These are phyloP conservation scores for Litchi chinensis DNA, from an alignment of 345 rosid genomes.

Conservation along the genomic window DNA sequence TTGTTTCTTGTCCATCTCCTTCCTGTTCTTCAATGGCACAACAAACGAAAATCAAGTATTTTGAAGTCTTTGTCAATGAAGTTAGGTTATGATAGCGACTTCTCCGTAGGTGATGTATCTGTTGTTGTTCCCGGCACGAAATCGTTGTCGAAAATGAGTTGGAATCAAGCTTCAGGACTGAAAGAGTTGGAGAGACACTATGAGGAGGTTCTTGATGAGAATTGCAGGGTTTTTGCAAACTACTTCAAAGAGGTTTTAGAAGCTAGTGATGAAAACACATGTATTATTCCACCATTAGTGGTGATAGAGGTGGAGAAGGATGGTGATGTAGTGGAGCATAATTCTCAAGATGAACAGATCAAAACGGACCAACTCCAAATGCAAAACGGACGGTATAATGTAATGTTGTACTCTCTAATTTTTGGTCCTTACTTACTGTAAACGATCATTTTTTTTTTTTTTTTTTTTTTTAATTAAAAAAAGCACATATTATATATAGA, in stretches of 20 bases:
- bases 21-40: slow-evolving; percentile 51
- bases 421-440: not conserved
- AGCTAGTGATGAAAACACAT: slow-evolving; percentile 25
- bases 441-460: not conserved
- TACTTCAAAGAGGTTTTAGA: slow-evolving; percentile 46
- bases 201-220: slow-evolving; percentile 54
- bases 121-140: slow-evolving; percentile 42
- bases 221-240: slow-evolving; percentile 48
- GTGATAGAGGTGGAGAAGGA: slow-evolving; percentile 25
- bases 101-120: slow-evolving; percentile 21
- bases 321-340: slow-evolving; percentile 15
- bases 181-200: slow-evolving; percentile 51
- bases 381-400: slow-evolving; percentile 57
- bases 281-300: slow-evolving; percentile 35
- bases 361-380: slow-evolving; percentile 28
- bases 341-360: slow-evolving; percentile 20
- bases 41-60: slow-evolving; percentile 41
- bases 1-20: slow-evolving; percentile 54
- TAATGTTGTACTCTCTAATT: slow-evolving; percentile 30
- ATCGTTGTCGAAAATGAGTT: slow-evolving; percentile 53
- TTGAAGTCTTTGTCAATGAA: slow-evolving; percentile 27
- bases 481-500: too few species aligned
- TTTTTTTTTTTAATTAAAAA: too few species aligned
- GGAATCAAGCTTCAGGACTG: slow-evolving; percentile 50
- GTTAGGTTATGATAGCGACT: slow-evolving; percentile 13